Base-by-base conservation (phyloP, 139 green algal genomes). In the Picochlorum sp. region DNA sequence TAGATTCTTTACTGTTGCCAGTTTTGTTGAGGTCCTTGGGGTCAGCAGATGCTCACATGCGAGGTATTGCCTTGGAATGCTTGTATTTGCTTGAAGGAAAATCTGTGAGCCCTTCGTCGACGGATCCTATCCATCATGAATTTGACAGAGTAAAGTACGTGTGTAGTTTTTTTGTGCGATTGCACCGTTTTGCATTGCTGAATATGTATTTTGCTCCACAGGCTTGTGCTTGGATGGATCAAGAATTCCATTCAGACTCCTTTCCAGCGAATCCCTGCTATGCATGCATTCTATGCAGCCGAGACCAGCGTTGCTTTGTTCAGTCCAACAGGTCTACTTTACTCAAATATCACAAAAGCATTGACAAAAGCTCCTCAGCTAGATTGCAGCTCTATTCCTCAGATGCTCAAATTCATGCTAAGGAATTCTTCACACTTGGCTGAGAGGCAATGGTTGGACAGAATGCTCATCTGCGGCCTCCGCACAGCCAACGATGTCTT, bases 401-500 rank as follows among this genome's bases (percentile, higher is more conserved):
- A 41, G 34, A 41, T 41, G 34, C 8, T 41, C 34, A 41, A 41
- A 41, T 41, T 41, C 34, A 41, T 41, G 7, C 34, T 41, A 11
- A 9, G 34, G 34, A 41, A 41, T 41, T 41, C 34, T 41, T 41
- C 34, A 7, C 9, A 13, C 8, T 41, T 11, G 7, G 34, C 34
- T 41, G 34, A 41, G 34, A 41, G 34, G 34, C 34, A 41, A 44
- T 91, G 82, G 82, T 38, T 84, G 59, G 62, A 89, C 65, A 65
- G 62, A 54, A 65, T 91, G 69, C 71, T 91, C 68, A 71, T 68
- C 16, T 65, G 69, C 46, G 82, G 77, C 15, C 62, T 84, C 24
- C 28, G 69, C 54, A 63, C 46, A 28, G 6, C 51, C 2, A 15
- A 56, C 2, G 78, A 83, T 32, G 74, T 60, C 1, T 5, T 9